Base-by-base conservation (phyloP, 2,329 filamentous ascomycete species). In the Daldinia eschscholtzii region DNA sequence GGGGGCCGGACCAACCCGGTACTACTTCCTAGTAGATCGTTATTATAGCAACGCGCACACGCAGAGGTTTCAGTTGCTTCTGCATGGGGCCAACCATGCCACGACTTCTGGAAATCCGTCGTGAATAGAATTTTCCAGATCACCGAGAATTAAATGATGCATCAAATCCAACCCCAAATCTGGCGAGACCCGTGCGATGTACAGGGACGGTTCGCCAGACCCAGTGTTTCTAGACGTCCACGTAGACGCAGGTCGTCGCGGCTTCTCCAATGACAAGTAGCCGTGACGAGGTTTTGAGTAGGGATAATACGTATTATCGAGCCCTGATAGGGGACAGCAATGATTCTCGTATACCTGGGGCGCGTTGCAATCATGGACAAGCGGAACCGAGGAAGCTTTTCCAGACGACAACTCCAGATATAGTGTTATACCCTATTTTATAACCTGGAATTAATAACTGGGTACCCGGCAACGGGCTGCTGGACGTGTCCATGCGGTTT, bases 11-110 rank as follows among this genome's bases (percentile, higher is more conserved):
- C 64, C 65, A 71, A 71, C 69, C 69, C 69, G 69, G 69, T 71
- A 71, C 69, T 67, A 66, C 63, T 71, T 71, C 69, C 69, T 71
- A 71, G 69, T 71, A 71, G 69, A 71, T 71, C 66, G 66, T 67
- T 69, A 67, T 69, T 69, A 71, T 69, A 71, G 69, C 61, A 69
- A 67, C 67, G 50, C 62, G 56, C 68, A 63, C 62, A 58, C 64
- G 56, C 64, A 60, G 46, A 66, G 50, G 50, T 56, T 66, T 64
- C 57, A 65, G 57, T 55, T 69, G 63, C 65, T 66, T 60, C 60
- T 67, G 63, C 66, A 69, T 69, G 52, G 41, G 39, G 61, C 70
- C 67, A 65, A 70, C 62, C 64, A 65, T 60, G 65, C 62, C 56
- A 48, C 61, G 64, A 68, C 58, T 68, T 68, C 64, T 70, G 70